Percentiles rank a stretch among this genome's conserved stretches.
These are phyloP conservation scores for Penicillium crystallinum DNA, from an alignment of 495 filamentous ascomycete genomes.

Conservation along the genomic window DNA sequence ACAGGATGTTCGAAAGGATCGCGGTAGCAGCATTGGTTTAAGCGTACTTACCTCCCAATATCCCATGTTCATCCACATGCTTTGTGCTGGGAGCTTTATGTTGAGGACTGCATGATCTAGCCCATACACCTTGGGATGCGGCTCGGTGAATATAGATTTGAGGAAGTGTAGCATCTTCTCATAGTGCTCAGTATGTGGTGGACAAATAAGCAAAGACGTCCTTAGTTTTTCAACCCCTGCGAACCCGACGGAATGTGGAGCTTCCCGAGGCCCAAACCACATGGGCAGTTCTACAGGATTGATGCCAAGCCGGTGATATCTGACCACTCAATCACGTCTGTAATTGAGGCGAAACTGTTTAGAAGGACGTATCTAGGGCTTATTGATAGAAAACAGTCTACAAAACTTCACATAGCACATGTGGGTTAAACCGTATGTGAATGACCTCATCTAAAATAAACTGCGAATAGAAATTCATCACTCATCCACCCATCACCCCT, in stretches of 20 bases:
- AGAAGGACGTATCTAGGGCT: background rate
- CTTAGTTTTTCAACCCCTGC: background rate
- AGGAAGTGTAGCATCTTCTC: conserved; percentile 4
- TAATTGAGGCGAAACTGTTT: too few species aligned
- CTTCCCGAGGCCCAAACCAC: too few species aligned
- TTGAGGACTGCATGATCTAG: conserved; percentile 36
- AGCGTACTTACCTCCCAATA: conserved; percentile 30
- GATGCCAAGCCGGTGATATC: conserved; percentile 1
- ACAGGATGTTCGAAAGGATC: too few species aligned
- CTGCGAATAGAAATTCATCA: conserved; percentile 1
- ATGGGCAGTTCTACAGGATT: too few species aligned
- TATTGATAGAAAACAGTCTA: too few species aligned
- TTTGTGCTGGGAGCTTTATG: conserved; percentile 22
- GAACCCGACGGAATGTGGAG: background rate
- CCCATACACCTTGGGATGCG: conserved; percentile 16
- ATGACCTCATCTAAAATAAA: background rate
- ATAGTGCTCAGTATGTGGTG: background rate
- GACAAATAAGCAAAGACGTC: background rate
- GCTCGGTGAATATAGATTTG: background rate
- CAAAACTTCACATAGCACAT: too few species aligned
- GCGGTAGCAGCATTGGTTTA: background rate
- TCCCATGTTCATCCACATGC: conserved; percentile 42
- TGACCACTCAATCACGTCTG: too few species aligned
- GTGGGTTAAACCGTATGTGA: background rate
- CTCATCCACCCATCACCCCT: background rate